Conservation (phyloP, 371 early-diverging fungal genomes). For the Mucor sp. region DNA sequence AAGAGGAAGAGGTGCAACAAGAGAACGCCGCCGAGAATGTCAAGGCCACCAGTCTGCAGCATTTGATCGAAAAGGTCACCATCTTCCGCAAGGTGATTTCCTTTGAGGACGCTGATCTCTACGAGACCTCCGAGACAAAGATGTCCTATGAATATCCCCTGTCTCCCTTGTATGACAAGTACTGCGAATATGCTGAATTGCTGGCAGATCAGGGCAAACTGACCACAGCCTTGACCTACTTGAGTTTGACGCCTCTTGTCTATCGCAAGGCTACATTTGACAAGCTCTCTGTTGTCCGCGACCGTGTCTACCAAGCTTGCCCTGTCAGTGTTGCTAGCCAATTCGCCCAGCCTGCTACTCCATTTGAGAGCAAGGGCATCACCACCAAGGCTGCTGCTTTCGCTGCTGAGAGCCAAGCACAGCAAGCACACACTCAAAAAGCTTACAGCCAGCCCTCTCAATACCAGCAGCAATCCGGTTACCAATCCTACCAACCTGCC, state of each 20-base stretch:
- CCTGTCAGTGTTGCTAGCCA: conserved; percentile 45
- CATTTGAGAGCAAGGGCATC: conserved; percentile 64
- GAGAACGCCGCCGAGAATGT: conserved; percentile 28
- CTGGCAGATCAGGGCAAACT: conserved; percentile 79
- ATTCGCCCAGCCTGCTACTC: conserved; percentile 57
- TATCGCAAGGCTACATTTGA: conserved; percentile 60
- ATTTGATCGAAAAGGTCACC: conserved; percentile 87
- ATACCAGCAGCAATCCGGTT: conserved; percentile 3
- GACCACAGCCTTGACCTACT: conserved; percentile 72
- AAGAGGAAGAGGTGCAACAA: conserved; percentile 43
- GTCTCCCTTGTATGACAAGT: conserved; percentile 80
- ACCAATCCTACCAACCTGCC: conserved; percentile 5
- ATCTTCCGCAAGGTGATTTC: conserved; percentile 90
- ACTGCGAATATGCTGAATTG: conserved; percentile 84
- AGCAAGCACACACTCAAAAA: conserved; percentile 10
- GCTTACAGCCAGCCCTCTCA: conserved; percentile 10
- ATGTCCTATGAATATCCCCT: conserved; percentile 58
- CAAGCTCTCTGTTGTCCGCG: conserved; percentile 67
- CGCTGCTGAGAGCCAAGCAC: conserved; percentile 12
- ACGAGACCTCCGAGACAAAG: conserved; percentile 58
- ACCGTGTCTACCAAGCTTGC: conserved; percentile 74
- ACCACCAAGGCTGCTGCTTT: conserved; percentile 19
- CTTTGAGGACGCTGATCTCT: conserved; percentile 55
- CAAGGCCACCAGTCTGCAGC: conserved; percentile 59
- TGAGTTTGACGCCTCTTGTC: conserved; percentile 70